Conservation (phyloP, 2,329 filamentous ascomycete species). For the Beauveria sp. region DNA sequence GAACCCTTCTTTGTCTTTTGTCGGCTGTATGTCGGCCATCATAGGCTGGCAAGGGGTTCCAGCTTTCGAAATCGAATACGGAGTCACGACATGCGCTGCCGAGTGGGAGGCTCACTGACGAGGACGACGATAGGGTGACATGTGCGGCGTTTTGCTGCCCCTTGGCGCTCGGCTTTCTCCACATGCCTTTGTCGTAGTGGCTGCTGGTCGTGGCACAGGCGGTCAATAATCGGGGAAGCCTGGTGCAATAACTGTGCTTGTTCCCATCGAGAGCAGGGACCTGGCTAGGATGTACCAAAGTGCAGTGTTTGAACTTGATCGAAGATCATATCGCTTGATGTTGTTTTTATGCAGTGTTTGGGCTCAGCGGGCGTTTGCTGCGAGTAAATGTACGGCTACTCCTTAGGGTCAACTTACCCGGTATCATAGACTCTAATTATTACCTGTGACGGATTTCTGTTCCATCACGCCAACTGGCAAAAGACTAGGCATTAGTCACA, state of each 20-base stretch:
- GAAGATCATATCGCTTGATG: background rate
- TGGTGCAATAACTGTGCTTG: too few species aligned
- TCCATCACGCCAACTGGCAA: too few species aligned
- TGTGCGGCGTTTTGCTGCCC: background rate
- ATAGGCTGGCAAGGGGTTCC: background rate
- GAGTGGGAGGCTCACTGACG: background rate
- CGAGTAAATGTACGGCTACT: background rate
- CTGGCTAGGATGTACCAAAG: too few species aligned
- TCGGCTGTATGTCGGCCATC: background rate
- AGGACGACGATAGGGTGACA: background rate
- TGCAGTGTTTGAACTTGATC: too few species aligned
- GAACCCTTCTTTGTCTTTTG: slow-evolving; percentile 5
- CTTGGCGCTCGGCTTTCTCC: too few species aligned
- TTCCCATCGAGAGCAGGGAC: too few species aligned
- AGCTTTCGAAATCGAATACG: background rate
- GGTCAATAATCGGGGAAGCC: too few species aligned
- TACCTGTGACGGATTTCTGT: too few species aligned
- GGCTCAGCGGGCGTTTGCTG: background rate
- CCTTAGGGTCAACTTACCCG: background rate
- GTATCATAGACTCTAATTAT: too few species aligned
- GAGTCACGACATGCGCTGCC: background rate
- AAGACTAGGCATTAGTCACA: too few species aligned
- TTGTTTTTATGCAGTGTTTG: background rate
- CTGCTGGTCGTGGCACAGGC: too few species aligned
- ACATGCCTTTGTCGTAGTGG: too few species aligned